These are phyloP conservation scores for Physcomitrellopsis africana DNA, from an alignment of 225 moss, liverwort and hornwort species.

Conservation along the genomic window DNA sequence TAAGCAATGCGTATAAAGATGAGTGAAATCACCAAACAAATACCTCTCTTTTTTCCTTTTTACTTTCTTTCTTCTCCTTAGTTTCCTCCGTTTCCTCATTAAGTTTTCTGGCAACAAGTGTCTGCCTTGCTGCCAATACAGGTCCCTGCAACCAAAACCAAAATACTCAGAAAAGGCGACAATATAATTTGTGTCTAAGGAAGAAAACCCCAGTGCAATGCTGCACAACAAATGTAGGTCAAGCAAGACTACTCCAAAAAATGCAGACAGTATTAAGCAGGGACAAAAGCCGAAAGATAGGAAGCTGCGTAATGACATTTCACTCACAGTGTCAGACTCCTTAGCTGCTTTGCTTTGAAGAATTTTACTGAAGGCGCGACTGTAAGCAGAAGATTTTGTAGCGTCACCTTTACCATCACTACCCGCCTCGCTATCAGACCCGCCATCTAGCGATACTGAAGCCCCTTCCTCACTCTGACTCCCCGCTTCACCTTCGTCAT, in stretches of 20 bases:
- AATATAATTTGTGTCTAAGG: neutral
- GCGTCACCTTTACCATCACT: constrained; percentile 17
- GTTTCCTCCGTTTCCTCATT: constrained; percentile 68
- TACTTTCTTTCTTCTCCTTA: constrained; percentile 57
- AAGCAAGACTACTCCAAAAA: neutral
- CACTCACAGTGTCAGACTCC: constrained; percentile 57
- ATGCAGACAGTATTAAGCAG: neutral
- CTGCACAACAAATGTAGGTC: neutral
- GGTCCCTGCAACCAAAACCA: constrained; percentile 68
- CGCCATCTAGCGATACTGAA: constrained; percentile 38
- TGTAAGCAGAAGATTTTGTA: constrained; percentile 47
- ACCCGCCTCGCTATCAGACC: constrained; percentile 32
- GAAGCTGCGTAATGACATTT: neutral
- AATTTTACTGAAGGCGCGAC: constrained; percentile 70
- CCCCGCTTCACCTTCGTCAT: constrained; percentile 20
- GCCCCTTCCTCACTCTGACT: constrained; percentile 40
- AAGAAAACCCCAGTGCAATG: neutral
- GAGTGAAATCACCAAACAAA: neutral
- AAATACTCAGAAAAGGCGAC: neutral
- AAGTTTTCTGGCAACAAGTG: constrained; percentile 77
- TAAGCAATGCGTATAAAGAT: neutral
- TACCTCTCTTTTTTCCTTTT: constrained; percentile 85
- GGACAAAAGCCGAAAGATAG: neutral
- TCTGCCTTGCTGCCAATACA: constrained; percentile 81
- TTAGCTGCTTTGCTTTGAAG: constrained; percentile 54